Conservation (phyloP, 2,329 filamentous ascomycete genomes). For the Sordariomycetes sp. region DNA sequence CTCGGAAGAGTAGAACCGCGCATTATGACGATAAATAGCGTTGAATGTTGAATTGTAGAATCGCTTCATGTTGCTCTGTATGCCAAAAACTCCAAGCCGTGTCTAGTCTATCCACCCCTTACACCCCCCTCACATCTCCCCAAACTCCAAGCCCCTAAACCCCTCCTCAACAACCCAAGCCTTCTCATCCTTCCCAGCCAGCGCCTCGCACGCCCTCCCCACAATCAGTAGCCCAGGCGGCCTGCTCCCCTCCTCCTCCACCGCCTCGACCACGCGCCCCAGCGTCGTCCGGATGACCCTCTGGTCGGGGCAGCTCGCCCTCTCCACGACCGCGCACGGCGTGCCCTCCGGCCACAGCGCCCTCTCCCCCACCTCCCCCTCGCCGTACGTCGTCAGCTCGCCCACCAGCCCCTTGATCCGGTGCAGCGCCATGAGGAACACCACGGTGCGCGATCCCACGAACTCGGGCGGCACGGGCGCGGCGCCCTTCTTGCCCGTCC, state of each 20-base stretch:
- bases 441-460: conserved; percentile 66
- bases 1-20: background rate
- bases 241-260: conserved; percentile 80
- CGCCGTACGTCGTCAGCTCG: conserved; percentile 47
- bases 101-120: background rate
- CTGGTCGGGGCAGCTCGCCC: conserved; percentile 90
- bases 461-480: conserved; percentile 74
- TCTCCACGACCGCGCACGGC: conserved; percentile 85
- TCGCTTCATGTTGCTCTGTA: background rate
- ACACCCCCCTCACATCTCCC: conserved; percentile 8
- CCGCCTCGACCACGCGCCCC: conserved; percentile 64
- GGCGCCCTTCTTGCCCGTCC: conserved; percentile 83
- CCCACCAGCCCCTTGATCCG: conserved; percentile 63
- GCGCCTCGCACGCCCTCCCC: conserved; percentile 70
- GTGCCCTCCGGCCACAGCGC: conserved; percentile 62
- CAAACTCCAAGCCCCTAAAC: conserved; percentile 59
- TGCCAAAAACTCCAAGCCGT: background rate
- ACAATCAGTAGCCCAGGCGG: conserved; percentile 85
- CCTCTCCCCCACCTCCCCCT: conserved; percentile 16
- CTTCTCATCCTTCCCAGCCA: conserved; percentile 46
- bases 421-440: conserved; percentile 94
- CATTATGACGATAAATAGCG: background rate
- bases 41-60: background rate
- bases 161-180: conserved; percentile 84
- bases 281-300: conserved; percentile 83